These are phyloP conservation scores for Diaporthe destruens DNA, from an alignment of 2,329 filamentous ascomycete species.

Conservation along the genomic window DNA sequence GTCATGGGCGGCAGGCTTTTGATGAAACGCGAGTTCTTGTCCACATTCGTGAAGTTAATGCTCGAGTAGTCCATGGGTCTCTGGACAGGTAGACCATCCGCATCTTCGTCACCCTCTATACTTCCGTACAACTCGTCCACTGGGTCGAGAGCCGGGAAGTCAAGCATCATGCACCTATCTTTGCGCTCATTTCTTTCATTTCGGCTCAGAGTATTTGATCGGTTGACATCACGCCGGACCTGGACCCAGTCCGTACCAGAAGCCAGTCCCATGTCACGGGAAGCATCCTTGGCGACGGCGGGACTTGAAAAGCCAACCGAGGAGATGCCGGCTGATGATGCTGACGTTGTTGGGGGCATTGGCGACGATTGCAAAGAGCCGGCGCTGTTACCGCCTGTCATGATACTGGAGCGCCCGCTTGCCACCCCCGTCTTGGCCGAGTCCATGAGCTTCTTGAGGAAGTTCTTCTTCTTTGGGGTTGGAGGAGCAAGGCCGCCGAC, in stretches of 20 bases:
- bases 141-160: conserved; percentile 87
- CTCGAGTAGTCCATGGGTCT: conserved; percentile 85
- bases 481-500: conserved; percentile 87
- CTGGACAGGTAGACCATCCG: conserved; percentile 84
- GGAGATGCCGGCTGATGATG: conserved; percentile 46
- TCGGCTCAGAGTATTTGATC: conserved; percentile 91
- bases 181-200: conserved; percentile 87
- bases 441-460: conserved; percentile 96
- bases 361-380: conserved; percentile 58
- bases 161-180: conserved; percentile 95
- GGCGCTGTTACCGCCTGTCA: conserved; percentile 67
- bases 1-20: conserved; percentile 85
- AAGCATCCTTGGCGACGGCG: conserved; percentile 60
- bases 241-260: conserved; percentile 91
- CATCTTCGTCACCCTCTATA: conserved; percentile 90
- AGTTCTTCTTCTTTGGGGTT: conserved; percentile 81
- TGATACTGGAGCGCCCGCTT: conserved; percentile 87
- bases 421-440: conserved; percentile 95
- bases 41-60: conserved; percentile 87
- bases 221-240: conserved; percentile 93
- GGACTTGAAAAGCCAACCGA: conserved; percentile 48
- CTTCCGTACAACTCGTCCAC: conserved; percentile 89
- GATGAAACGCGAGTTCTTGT: conserved; percentile 95
- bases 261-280: conserved; percentile 78
- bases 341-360: conserved; percentile 57